Conservation (phyloP, 1,139 yeast genomes). For the Sugiyamaella pinicola region DNA sequence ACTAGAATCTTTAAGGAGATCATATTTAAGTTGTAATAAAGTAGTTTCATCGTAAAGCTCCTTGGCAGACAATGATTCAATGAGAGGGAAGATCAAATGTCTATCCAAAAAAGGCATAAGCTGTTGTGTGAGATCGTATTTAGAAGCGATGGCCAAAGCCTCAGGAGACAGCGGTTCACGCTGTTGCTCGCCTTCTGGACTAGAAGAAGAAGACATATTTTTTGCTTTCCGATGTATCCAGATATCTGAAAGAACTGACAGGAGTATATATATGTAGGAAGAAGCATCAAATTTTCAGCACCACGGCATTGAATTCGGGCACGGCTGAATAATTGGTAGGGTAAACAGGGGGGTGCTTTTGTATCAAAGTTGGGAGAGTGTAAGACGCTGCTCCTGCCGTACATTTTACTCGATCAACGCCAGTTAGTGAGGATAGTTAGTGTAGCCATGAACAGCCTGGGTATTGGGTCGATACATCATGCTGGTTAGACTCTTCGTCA, state of each 20-base stretch:
- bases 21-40: constrained; percentile 51
- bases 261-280: not conserved
- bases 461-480: too few relatives aligned
- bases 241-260: not conserved
- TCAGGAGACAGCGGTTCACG: constrained; percentile 24
- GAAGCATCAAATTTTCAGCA: not conserved
- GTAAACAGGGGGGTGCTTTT: too few relatives aligned
- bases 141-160: constrained; percentile 31
- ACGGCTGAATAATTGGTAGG: too few relatives aligned
- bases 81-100: constrained; percentile 56
- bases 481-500: too few relatives aligned
- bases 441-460: too few relatives aligned
- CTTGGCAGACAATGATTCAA: constrained; percentile 51
- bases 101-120: constrained; percentile 60
- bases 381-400: too few relatives aligned
- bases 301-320: too few relatives aligned
- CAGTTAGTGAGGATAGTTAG: too few relatives aligned
- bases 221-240: not conserved
- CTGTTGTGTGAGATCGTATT: constrained; percentile 55
- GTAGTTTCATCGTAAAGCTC: constrained; percentile 49
- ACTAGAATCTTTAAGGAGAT: constrained; percentile 56
- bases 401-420: too few relatives aligned
- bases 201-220: constrained; percentile 10
- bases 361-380: too few relatives aligned
- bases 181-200: constrained; percentile 9